A percentile compares a stretch with the other conserved stretches of the same genome.
phyloP scores from a whole-genome alignment of 768 basidiomycete species.

The Rubroboletus pulcherrimus region DNA sequence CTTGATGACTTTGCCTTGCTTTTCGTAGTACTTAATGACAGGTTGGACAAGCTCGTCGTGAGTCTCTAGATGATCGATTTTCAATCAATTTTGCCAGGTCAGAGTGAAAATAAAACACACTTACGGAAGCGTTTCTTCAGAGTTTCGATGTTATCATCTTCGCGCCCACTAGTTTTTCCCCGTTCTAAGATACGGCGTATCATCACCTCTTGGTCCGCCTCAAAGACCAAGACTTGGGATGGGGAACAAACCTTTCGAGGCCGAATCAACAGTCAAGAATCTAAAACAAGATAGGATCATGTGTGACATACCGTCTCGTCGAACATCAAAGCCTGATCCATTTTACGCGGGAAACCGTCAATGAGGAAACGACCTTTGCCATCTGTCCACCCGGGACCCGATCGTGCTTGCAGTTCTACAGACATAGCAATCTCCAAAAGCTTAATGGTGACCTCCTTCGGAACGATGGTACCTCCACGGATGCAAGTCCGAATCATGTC shows the following conservation, averaged over 20 bases:
- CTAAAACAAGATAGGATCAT: background rate
- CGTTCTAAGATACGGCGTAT: constrained; percentile 80
- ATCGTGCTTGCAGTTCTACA: constrained; percentile 45
- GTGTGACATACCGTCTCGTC: constrained; percentile 67
- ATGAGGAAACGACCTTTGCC: constrained; percentile 87
- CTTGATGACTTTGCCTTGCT: constrained; percentile 69
- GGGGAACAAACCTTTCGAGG: constrained; percentile 69
- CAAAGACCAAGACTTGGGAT: constrained; percentile 78
- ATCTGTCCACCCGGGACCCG: constrained; percentile 58
- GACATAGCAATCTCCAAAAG: constrained; percentile 91
- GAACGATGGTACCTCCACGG: constrained; percentile 89
- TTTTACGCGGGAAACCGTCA: constrained; percentile 97
- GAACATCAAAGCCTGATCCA: constrained; percentile 95
- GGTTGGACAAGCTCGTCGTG: constrained; percentile 90
- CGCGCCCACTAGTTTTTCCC: constrained; percentile 89
- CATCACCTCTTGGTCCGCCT: constrained; percentile 87
- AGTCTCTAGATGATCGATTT: constrained; percentile 47
- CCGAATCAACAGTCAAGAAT: background rate
- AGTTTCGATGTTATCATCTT: constrained; percentile 91
- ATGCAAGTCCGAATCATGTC: constrained; percentile 85
- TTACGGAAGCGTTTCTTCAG: constrained; percentile 95
- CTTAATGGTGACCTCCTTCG: constrained; percentile 95
- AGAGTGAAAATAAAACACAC: constrained; percentile 23
- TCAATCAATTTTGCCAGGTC: background rate
- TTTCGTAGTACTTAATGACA: constrained; percentile 80